Conservation (phyloP, 2,329 filamentous ascomycete species). For the Lecanoromycetidae sp. region DNA sequence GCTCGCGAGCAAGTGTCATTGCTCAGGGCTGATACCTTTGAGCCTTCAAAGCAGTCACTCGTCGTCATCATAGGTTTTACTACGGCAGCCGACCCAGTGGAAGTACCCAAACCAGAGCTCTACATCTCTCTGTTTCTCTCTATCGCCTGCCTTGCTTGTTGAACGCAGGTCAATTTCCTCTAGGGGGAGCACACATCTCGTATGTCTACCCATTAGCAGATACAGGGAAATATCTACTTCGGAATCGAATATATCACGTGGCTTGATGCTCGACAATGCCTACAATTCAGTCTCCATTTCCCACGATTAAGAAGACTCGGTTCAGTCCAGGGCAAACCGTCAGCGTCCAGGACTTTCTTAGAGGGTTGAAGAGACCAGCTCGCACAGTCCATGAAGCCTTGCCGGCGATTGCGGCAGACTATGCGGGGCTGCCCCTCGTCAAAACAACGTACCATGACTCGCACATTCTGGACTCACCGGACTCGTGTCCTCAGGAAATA, state of each 20-base stretch:
- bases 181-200: no score
- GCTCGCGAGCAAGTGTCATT: no score
- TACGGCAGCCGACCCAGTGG: no score
- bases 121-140: no score
- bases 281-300: background rate
- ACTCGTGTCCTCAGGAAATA: background rate
- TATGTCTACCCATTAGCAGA: no score
- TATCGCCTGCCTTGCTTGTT: no score
- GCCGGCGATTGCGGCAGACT: background rate
- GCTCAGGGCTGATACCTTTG: no score
- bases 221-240: background rate
- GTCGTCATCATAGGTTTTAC: no score
- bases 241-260: background rate
- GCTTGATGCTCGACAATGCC: background rate
- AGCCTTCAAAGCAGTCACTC: no score
- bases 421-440: background rate
- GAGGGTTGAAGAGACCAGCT: background rate
- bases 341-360: conserved; percentile 8
- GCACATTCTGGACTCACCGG: background rate
- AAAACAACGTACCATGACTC: background rate
- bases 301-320: background rate
- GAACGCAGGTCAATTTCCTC: no score
- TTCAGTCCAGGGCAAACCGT: background rate
- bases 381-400: background rate
- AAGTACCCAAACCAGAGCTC: no score